Conservation (phyloP, 2,329 filamentous ascomycete genomes). For the Drechslerella coelobrocha region DNA sequence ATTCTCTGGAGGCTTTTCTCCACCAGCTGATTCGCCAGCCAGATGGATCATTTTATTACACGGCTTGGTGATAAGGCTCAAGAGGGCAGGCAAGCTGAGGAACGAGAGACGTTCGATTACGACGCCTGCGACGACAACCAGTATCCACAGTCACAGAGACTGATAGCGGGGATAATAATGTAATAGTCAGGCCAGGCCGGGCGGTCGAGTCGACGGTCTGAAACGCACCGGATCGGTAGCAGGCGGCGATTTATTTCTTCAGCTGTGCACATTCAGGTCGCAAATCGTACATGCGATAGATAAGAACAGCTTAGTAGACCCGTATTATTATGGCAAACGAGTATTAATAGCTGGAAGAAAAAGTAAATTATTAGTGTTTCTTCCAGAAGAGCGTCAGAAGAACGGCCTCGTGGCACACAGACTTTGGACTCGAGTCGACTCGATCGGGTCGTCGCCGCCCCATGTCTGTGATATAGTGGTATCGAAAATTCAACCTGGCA, state of each 20-base stretch:
- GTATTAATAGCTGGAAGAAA: not conserved
- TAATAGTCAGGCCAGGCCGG: too few relatives aligned
- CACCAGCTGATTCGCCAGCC: not conserved
- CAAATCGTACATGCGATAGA: too few relatives aligned
- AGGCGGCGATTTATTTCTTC: too few relatives aligned
- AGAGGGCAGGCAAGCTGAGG: slow-evolving; percentile 2
- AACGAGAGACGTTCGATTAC: not conserved
- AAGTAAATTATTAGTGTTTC: not conserved
- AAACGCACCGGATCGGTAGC: too few relatives aligned
- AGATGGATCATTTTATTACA: not conserved
- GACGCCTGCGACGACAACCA: not conserved
- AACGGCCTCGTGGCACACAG: slow-evolving; percentile 4
- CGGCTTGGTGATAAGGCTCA: not conserved
- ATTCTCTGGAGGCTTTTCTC: not conserved
- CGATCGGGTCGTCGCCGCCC: too few relatives aligned
- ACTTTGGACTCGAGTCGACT: not conserved
- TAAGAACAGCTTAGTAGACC: too few relatives aligned
- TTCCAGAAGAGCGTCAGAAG: not conserved
- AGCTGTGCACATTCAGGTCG: too few relatives aligned
- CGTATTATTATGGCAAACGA: not conserved
- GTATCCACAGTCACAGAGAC: not conserved
- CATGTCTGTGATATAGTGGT: too few relatives aligned
- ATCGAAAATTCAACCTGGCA: too few relatives aligned
- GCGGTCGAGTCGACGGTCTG: too few relatives aligned
- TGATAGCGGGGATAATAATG: too few relatives aligned